Evolutionary conservation across 148 eudicot genomes (phyloP), one percentile per base, ranked within the genome.

Genomic region (Camellia japonica): DNA sequence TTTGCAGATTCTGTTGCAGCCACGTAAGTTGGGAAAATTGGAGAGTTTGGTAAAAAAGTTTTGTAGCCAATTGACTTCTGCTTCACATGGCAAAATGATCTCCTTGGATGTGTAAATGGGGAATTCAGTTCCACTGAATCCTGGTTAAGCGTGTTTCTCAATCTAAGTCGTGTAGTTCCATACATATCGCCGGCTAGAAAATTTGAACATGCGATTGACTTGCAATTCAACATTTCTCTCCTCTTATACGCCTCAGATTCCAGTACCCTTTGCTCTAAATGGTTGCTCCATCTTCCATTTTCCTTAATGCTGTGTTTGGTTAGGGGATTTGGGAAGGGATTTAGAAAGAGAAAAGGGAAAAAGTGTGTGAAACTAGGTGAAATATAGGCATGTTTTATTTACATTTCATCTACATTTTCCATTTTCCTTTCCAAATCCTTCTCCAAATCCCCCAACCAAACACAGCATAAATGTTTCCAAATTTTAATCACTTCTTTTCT

Each of bases 1-100:
- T 85, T 91, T 15, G 91, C 91, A 12, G 97, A 93, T 88, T 92
- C 88, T 3, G 97, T 91, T 0, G 89, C 75, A 47, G 89, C 95
- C 97, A 92, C 91, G 83, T 94, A 94, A 38, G 91, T 86, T 2
- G 97, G 92, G 62, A 83, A 90, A 41, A 52, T 68, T 43, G 74
- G 71, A 73, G 82, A 80, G 73, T 42, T 61, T 2, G 88, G 83
- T 11, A 86, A 72, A 20, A 84, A 85, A 63, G 69, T 83, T 47
- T 88, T 88, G 14, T 88, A 87, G 0, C 78, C 86, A 13, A 84
- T 79, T 20, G 88, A 81, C 68, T 69, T 85, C 61, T 82, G 87
- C 78, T 87, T 90, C 38, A 71, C 64, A 7, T 87, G 86, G 70
- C 87, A 79, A 51, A 91, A 90, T 71, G 98, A 94, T 83, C 97